A percentile compares a stretch with the other conserved stretches of the same genome.
Conservation (phyloP, 2,329 filamentous ascomycete species). For the Aschersonia sp. region DNA sequence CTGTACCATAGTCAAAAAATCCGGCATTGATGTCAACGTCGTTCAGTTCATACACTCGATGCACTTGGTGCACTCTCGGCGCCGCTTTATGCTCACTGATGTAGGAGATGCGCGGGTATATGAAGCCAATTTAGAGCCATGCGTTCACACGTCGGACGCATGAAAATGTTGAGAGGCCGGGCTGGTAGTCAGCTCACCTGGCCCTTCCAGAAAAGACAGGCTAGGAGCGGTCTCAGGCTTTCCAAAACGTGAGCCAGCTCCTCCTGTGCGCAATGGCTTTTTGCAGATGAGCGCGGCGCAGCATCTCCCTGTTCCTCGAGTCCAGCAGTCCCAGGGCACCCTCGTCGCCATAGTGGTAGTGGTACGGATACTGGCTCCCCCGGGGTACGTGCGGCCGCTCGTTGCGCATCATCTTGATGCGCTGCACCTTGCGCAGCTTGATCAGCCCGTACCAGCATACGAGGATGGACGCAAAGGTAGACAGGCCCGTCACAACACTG, state of each 20-base stretch:
- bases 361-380: constrained; percentile 21
- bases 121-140: no score
- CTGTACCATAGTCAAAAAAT: no score
- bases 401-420: constrained; percentile 63
- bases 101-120: no score
- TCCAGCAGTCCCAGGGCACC: constrained; percentile 36
- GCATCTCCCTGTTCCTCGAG: constrained; percentile 37
- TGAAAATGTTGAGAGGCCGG: no score
- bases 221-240: not conserved
- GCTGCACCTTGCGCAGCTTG: constrained; percentile 73
- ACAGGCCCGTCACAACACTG: constrained; percentile 54
- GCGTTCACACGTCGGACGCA: no score
- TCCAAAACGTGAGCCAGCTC: constrained; percentile 11
- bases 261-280: constrained; percentile 23
- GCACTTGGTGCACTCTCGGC: no score
- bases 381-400: constrained; percentile 24
- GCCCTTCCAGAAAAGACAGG: no score
- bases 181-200: no score
- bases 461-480: constrained; percentile 56
- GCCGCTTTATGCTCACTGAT: no score
- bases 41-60: no score
- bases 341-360: constrained; percentile 20
- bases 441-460: constrained; percentile 74
- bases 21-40: no score
- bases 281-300: constrained; percentile 35